Conservation (phyloP, 108 stramenopile species). For the Skeletonema costatum region DNA sequence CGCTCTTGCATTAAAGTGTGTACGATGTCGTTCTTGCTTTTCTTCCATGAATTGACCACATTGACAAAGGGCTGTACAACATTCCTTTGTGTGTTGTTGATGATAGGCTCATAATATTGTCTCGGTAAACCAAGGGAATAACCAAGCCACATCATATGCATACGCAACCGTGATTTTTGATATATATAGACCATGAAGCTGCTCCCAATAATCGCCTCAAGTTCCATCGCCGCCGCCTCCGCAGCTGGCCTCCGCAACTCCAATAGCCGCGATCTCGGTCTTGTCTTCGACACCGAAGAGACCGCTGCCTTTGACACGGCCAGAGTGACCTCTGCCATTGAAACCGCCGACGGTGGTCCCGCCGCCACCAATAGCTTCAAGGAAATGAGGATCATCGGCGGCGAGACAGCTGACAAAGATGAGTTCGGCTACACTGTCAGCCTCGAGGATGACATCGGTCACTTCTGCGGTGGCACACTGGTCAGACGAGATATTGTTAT, state of each 20-base stretch:
- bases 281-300: background rate
- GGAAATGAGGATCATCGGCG: conserved; percentile 7
- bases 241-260: background rate
- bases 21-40: too few species aligned
- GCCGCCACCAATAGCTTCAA: background rate
- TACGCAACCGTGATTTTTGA: too few species aligned
- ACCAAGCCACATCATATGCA: too few species aligned
- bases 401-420: background rate
- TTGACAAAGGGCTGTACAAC: too few species aligned
- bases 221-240: background rate
- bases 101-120: too few species aligned
- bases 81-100: too few species aligned
- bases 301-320: background rate
- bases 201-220: background rate
- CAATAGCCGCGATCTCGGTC: background rate
- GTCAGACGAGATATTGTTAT: conserved; percentile 21
- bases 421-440: background rate
- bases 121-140: too few species aligned
- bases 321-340: too few species aligned
- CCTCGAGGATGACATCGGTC: conserved; percentile 21
- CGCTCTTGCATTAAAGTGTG: too few species aligned
- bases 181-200: too few species aligned
- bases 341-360: too few species aligned
- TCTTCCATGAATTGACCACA: too few species aligned
- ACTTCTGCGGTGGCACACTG: conserved; percentile 34